phyloP scores from a whole-genome alignment of 2,329 filamentous ascomycete genomes.

The Ascochyta clinopodiicola region DNA sequence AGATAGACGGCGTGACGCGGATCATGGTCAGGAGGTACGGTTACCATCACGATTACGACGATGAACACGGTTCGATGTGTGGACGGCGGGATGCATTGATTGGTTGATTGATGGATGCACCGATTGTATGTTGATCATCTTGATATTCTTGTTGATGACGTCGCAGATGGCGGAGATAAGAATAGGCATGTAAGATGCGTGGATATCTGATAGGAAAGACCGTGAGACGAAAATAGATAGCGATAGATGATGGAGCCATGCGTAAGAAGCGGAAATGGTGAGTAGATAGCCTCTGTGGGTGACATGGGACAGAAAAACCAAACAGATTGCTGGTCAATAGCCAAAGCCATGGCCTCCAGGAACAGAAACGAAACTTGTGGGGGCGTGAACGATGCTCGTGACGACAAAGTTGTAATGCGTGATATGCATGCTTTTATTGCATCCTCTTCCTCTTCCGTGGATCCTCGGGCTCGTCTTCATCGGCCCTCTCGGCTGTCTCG shows the following conservation, averaged over 20 bases:
- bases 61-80: too few species aligned
- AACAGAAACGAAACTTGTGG: background rate
- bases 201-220: slow-evolving; percentile 12
- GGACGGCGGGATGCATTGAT: too few species aligned
- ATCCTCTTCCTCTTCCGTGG: slow-evolving; percentile 66
- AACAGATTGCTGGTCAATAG: background rate
- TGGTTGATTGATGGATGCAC: too few species aligned
- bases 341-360: slow-evolving; percentile 4
- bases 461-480: slow-evolving; percentile 67
- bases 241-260: background rate
- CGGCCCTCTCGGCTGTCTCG: slow-evolving; percentile 69
- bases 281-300: too few species aligned
- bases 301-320: too few species aligned
- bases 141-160: too few species aligned
- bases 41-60: too few species aligned
- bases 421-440: slow-evolving; percentile 21
- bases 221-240: background rate
- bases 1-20: too few species aligned
- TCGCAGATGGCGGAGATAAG: background rate
- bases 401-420: background rate
- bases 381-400: background rate
- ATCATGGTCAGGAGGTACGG: too few species aligned
- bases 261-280: too few species aligned
- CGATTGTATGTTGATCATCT: too few species aligned
- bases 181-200: slow-evolving; percentile 10